Conservation (phyloP, 2,329 filamentous ascomycete species). For the Ophiocordyceps robertsii region DNA sequence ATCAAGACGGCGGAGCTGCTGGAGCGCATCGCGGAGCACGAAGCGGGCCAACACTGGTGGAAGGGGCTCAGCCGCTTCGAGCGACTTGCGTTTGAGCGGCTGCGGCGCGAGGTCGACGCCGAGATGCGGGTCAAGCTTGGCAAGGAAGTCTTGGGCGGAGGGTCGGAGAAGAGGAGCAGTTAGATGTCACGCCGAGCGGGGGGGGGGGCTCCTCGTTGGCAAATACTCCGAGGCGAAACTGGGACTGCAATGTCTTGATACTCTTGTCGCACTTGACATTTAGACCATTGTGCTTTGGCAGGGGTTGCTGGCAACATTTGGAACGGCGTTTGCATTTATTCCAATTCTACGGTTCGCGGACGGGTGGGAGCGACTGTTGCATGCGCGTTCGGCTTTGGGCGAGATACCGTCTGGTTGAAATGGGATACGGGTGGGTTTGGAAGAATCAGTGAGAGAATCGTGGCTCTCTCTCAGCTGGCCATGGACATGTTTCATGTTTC, state of each 20-base stretch:
- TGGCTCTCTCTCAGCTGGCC: too few species aligned
- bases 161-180: conserved; percentile 34
- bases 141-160: conserved; percentile 26
- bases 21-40: conserved; percentile 71
- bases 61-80: conserved; percentile 72
- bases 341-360: neutral
- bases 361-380: neutral
- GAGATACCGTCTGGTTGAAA: neutral
- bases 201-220: too few species aligned
- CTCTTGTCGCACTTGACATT: neutral
- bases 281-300: neutral
- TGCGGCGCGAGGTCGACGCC: conserved; percentile 51
- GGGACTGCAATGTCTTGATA: too few species aligned
- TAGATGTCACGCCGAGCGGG: conserved; percentile 14
- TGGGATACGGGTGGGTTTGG: neutral
- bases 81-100: conserved; percentile 70
- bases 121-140: conserved; percentile 34
- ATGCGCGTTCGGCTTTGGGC: neutral
- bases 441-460: neutral
- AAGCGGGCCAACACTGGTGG: conserved; percentile 92
- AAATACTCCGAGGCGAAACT: too few species aligned
- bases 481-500: neutral
- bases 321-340: neutral
- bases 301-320: neutral
- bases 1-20: conserved; percentile 65